Percentiles rank a stretch among this genome's conserved stretches.
Evolutionary conservation across 2,329 filamentous ascomycete genomes (phyloP).

Genomic region (Cercospora canescens): DNA sequence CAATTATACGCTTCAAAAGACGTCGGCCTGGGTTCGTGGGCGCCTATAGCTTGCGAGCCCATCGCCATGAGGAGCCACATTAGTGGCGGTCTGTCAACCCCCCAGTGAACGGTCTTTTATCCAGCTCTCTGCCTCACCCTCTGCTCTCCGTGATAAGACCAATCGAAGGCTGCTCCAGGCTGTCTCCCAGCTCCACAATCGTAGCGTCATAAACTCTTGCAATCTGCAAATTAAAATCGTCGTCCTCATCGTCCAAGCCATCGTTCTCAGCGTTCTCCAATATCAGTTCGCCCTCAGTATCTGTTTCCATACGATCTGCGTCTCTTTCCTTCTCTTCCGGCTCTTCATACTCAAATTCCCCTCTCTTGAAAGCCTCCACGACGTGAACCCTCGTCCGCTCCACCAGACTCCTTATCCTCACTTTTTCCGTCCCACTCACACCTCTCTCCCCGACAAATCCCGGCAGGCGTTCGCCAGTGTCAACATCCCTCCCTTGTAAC

Average conservation of each 20-base stretch:
- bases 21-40: not conserved
- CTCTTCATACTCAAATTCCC: conserved; percentile 46
- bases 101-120: not conserved
- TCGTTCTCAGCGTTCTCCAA: conserved; percentile 33
- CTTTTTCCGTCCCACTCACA: conserved; percentile 83
- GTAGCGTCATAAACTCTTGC: conserved; percentile 79
- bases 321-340: conserved; percentile 34
- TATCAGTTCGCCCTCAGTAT: conserved; percentile 35
- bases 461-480: conserved; percentile 64
- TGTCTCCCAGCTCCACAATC: conserved; percentile 70
- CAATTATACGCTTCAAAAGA: not conserved
- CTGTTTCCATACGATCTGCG: conserved; percentile 41
- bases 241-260: conserved; percentile 30
- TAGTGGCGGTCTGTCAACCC: not conserved
- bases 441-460: conserved; percentile 65
- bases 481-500: conserved; percentile 65
- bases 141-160: conserved; percentile 47
- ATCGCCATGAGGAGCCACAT: not conserved
- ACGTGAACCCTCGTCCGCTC: conserved; percentile 72
- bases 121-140: conserved; percentile 12
- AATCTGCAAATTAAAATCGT: conserved; percentile 64
- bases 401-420: conserved; percentile 78
- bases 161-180: conserved; percentile 55
- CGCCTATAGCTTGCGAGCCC: not conserved
- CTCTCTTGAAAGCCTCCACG: conserved; percentile 65